Conservation (phyloP, 2,329 filamentous ascomycete genomes). For the Trichoderma oligosporum region DNA sequence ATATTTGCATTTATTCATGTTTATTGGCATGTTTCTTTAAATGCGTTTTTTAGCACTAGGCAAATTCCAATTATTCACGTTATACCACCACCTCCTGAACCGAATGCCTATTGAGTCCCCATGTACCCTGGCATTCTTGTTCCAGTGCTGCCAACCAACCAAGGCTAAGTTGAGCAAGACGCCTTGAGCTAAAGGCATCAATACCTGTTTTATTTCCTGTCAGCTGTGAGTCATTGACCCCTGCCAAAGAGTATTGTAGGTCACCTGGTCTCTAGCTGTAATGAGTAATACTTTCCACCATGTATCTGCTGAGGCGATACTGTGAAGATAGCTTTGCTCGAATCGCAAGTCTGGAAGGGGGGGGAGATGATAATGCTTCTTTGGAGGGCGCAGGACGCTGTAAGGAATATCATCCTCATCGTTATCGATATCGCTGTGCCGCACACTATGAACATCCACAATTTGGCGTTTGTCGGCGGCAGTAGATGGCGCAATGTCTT, state of each 20-base stretch:
- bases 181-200: slow-evolving; percentile 85
- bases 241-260: neutral
- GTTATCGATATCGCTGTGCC: slow-evolving; percentile 31
- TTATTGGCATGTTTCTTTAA: neutral
- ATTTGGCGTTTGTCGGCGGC: slow-evolving; percentile 19
- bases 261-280: slow-evolving; percentile 83
- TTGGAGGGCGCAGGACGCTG: slow-evolving; percentile 56
- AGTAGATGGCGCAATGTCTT: slow-evolving; percentile 64
- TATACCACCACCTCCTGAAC: slow-evolving; percentile 89
- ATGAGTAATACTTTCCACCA: slow-evolving; percentile 80
- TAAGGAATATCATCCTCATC: slow-evolving; percentile 58
- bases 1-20: slow-evolving; percentile 6
- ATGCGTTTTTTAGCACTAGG: slow-evolving; percentile 47
- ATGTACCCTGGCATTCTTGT: slow-evolving; percentile 69
- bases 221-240: neutral
- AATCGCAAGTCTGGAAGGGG: slow-evolving; percentile 87
- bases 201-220: slow-evolving; percentile 50
- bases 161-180: slow-evolving; percentile 82
- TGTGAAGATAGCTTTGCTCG: slow-evolving; percentile 95
- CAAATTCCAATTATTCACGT: slow-evolving; percentile 84
- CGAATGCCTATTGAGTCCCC: slow-evolving; percentile 74
- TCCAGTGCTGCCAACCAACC: slow-evolving; percentile 87
- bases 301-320: slow-evolving; percentile 73
- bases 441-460: slow-evolving; percentile 19
- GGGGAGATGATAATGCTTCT: slow-evolving; percentile 47